These are phyloP conservation scores for Hygrophorus russula DNA, from an alignment of 768 basidiomycete species.

Conservation along the genomic window DNA sequence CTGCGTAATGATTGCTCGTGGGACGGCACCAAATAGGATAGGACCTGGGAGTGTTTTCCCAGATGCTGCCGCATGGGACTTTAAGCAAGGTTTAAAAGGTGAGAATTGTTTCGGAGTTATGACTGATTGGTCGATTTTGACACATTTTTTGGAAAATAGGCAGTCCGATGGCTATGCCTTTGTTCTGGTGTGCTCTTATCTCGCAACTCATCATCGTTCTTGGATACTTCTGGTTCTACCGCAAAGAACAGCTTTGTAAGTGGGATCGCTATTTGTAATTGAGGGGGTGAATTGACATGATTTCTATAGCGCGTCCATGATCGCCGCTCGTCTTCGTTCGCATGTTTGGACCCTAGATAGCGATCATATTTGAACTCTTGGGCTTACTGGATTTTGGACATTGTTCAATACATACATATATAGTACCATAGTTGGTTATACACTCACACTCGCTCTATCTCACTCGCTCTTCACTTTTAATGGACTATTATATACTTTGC, in stretches of 20 bases:
- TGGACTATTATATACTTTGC: too few species aligned
- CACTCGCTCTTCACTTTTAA: too few species aligned
- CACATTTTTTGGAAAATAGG: conserved; percentile 20
- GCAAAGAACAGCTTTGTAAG: conserved; percentile 85
- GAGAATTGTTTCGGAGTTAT: conserved; percentile 1
- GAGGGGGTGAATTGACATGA: not conserved
- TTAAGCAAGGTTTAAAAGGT: conserved; percentile 56
- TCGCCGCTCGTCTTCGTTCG: not conserved
- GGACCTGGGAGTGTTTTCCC: conserved; percentile 90
- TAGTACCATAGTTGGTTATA: not conserved
- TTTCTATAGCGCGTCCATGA: conserved; percentile 6
- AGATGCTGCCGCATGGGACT: conserved; percentile 86
- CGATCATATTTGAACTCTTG: not conserved
- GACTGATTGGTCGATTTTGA: conserved; percentile 1
- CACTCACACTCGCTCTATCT: not conserved
- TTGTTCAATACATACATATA: not conserved
- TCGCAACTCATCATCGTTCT: conserved; percentile 78
- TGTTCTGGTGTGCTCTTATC: conserved; percentile 80
- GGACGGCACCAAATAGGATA: conserved; percentile 80
- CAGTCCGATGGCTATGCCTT: conserved; percentile 73
- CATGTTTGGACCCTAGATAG: not conserved
- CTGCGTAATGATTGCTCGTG: conserved; percentile 89
- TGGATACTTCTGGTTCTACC: conserved; percentile 96
- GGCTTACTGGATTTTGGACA: not conserved
- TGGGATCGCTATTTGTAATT: conserved; percentile 8